Base-by-base conservation (phyloP, 1,139 yeast species). In the Candida sojae region DNA sequence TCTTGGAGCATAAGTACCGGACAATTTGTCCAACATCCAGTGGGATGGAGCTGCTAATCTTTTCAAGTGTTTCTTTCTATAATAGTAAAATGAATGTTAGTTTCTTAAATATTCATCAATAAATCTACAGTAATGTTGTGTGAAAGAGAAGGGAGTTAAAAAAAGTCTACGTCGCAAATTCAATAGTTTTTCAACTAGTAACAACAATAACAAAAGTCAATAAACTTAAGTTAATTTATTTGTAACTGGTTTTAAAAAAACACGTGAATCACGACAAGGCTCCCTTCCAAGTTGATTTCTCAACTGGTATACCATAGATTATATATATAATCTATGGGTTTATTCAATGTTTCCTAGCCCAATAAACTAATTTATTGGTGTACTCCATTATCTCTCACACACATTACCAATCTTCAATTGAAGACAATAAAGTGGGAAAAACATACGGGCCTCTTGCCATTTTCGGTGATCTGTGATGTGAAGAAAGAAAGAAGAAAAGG, bases 21-120 rank as follows among this genome's bases (percentile, higher is more conserved):
- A 88, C 83, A 95, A 84, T 84, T 95, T 95, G 96, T 93, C 99
- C 85, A 95, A 88, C 96, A 95, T 89, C 99, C 99, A 95, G 88
- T 95, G 99, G 84, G 92, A 88, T 84, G 99, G 99, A 54, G 97
- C 97, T 75, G 96, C 96, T 79, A 90, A 85, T 83, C 97, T 88
- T 87, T 90, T 90, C 79, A 91, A 84, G 77, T 91, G 97, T 86
- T 91, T 91, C 92, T 90, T 90, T 82, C 85, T 80, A 61, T 45
- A 30, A 26, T 12, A 43, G 31, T 31, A 42, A 34, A 13, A 33
- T 7, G 75, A 68, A 75, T 71, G 63, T 43, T 34, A 37, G 46
- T 44, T 36, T 29, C 13, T 17, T n/a, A 17, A 28, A 5, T 28
- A n/a, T 36, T 25, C 28, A 13, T 9, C 11, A 17, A 21, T 23